A percentile compares a stretch with the other conserved stretches of the same genome.
Evolutionary conservation across 768 basidiomycete genomes (phyloP).

Genomic region (Kwoniella bestiolae): DNA sequence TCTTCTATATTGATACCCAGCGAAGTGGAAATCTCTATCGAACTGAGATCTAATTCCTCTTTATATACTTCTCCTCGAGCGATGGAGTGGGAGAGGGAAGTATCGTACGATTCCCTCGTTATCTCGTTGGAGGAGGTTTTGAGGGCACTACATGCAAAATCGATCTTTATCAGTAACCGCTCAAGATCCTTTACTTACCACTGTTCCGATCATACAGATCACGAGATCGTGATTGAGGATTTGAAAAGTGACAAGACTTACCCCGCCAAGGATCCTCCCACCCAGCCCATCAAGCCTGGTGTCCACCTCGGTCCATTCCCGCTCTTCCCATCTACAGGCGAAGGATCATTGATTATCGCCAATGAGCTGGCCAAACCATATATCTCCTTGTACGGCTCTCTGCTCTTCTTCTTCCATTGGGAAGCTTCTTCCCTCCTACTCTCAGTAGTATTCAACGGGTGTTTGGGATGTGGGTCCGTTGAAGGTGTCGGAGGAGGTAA

Average conservation of each 20-base stretch:
- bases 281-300: constrained; percentile 81
- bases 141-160: constrained; percentile 64
- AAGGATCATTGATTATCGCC: constrained; percentile 78
- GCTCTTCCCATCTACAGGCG: constrained; percentile 59
- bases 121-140: constrained; percentile 87
- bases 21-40: constrained; percentile 29
- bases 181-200: no score
- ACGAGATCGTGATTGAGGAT: no score
- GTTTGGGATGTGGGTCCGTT: not conserved
- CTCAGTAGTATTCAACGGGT: constrained; percentile 22
- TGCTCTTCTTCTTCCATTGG: constrained; percentile 52
- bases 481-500: constrained; percentile 36
- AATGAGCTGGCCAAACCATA: constrained; percentile 73
- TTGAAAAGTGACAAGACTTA: constrained; percentile 61
- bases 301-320: constrained; percentile 88
- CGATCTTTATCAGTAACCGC: not conserved
- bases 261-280: constrained; percentile 92
- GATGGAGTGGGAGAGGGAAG: constrained; percentile 47
- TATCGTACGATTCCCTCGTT: constrained; percentile 83
- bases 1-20: constrained; percentile 42
- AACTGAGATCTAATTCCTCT: constrained; percentile 35
- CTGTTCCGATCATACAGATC: constrained; percentile 5
- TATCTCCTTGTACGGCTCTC: constrained; percentile 76
- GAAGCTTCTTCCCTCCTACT: constrained; percentile 27
- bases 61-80: constrained; percentile 58